Evolutionary conservation across 495 filamentous ascomycete species (phyloP).

Genomic region (Aspergillus sparsus): DNA sequence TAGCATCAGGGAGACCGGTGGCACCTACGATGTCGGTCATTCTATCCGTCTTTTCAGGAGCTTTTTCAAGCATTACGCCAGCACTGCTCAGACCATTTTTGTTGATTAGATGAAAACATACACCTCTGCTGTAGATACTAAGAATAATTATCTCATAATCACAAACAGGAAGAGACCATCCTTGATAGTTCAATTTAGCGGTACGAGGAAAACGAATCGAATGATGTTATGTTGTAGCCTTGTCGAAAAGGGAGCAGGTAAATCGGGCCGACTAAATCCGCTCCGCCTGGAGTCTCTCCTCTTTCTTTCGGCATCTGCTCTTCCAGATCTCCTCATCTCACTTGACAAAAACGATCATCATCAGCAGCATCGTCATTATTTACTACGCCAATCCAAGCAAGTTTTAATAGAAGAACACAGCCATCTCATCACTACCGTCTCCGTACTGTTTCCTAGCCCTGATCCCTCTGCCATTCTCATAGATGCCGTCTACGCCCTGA

Average conservation of each 20-base stretch:
- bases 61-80: constrained; percentile 82
- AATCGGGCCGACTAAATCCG: constrained; percentile 26
- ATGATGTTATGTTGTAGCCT: background rate
- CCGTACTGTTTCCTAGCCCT: background rate
- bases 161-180: too few species aligned
- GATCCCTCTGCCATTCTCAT: constrained; percentile 7
- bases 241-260: background rate
- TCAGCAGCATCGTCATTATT: too few species aligned
- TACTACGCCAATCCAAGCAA: too few species aligned
- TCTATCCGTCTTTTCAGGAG: constrained; percentile 82
- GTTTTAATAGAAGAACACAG: too few species aligned
- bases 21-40: constrained; percentile 84
- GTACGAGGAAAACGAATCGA: too few species aligned
- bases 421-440: constrained; percentile 4
- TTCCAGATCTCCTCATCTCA: background rate
- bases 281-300: constrained; percentile 3
- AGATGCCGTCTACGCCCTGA: constrained; percentile 39
- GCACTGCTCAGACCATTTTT: constrained; percentile 76
- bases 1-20: constrained; percentile 89
- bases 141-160: too few species aligned
- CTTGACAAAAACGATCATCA: too few species aligned
- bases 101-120: constrained; percentile 55
- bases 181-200: too few species aligned
- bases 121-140: too few species aligned
- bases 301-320: background rate